Percentiles rank a stretch among this genome's conserved stretches.
phyloP scores from a whole-genome alignment of 306 rosid species.

The Quercus robur region DNA sequence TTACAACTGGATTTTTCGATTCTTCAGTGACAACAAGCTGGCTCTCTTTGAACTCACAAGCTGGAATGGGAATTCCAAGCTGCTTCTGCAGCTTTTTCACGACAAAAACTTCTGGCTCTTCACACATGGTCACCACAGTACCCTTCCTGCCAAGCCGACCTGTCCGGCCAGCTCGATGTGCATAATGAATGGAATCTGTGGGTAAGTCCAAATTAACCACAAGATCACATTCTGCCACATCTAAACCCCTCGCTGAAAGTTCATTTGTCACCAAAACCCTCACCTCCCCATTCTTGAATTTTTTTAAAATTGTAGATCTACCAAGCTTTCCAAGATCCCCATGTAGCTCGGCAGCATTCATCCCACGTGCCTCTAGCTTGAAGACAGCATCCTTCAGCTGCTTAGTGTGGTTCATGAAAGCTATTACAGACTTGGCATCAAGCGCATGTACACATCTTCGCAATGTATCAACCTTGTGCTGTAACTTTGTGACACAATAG shows the following conservation, averaged over 20 bases:
- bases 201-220: constrained; percentile 91
- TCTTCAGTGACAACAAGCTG: constrained; percentile 51
- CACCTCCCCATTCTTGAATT: constrained; percentile 81
- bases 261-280: constrained; percentile 87
- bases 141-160: constrained; percentile 94
- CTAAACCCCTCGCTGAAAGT: constrained; percentile 90
- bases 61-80: constrained; percentile 57
- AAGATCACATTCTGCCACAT: constrained; percentile 94
- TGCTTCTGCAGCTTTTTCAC: constrained; percentile 86
- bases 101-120: constrained; percentile 84
- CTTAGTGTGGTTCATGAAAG: constrained; percentile 90
- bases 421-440: constrained; percentile 82
- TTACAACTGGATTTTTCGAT: constrained; percentile 29
- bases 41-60: constrained; percentile 75
- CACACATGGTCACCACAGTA: constrained; percentile 74
- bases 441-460: constrained; percentile 87
- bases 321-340: constrained; percentile 98
- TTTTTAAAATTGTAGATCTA: constrained; percentile 77
- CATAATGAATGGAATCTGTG: constrained; percentile 84
- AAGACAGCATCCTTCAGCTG: constrained; percentile 87
- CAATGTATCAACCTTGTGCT: constrained; percentile 85
- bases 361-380: constrained; percentile 91
- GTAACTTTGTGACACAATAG: constrained; percentile 69
- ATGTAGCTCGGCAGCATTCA: constrained; percentile 77
- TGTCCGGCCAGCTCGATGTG: constrained; percentile 91